Base-by-base conservation (phyloP, 1,139 yeast genomes). In the Geotrichum europaeum region DNA sequence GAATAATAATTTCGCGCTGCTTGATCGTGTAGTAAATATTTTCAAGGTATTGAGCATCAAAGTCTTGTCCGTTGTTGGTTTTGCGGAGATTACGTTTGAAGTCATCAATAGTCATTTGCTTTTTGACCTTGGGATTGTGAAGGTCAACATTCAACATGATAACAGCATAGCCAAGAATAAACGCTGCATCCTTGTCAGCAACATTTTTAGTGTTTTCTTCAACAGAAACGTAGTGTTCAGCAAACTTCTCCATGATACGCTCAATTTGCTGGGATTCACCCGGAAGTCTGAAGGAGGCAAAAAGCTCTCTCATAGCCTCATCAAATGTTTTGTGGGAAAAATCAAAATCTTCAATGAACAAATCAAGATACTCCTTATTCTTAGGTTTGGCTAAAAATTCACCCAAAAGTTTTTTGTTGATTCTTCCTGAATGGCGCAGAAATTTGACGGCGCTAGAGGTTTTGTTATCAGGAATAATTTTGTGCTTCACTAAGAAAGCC, bases 211-310 rank as follows among this genome's bases (percentile, higher is more conserved):
- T 24, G 34, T 60, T 60, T 24, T 53, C 53, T 40, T 60, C 60
- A n/a, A 55, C 59, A 63, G 86, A 81, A 24, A 76, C 77, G 73
- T 90, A 95, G 65, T 87, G 83, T 55, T 84, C 86, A 4, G 96
- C 92, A 75, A 95, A 94, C 24, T 84, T 79, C 69, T 92, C 97
- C 51, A 95, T 89, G 22, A 94, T 83, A 69, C 97, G 82, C 72
- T 92, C 98, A 72, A 95, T 94, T 72, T 90, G 97, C 70, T 91
- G 98, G 0, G 97, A 86, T 74, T 95, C 99, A 57, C 99, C 99
- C 0, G 99, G 99, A 60, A 95, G 79, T 73, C 99, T 83, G 71
- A 95, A 94, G 18, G 89, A 82, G 59, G 89, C 87, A 66, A 95
- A 78, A 64, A 95, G 74, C 59, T 89, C 81, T 67, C 99, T 81